Conservation (phyloP, 2,329 filamentous ascomycete species). For the Talaromyces islandicus region DNA sequence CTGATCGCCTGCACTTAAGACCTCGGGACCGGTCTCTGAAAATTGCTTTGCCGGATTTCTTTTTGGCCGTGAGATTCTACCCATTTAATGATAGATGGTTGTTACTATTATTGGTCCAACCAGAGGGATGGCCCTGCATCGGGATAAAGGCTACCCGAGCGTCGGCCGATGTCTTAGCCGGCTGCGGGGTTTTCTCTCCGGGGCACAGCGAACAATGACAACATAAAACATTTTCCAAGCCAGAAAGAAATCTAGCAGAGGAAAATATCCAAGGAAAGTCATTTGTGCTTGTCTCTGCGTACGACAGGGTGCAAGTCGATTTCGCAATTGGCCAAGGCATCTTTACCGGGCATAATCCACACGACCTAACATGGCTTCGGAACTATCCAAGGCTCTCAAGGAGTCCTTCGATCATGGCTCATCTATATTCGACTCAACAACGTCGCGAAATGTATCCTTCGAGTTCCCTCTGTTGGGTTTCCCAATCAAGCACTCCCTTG, state of each 20-base stretch:
- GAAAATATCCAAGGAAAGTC: neutral
- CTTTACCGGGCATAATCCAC: neutral
- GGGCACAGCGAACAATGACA: neutral
- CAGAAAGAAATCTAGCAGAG: neutral
- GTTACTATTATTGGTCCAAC: neutral
- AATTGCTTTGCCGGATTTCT: too few relatives aligned
- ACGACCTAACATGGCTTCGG: slow-evolving; percentile 1
- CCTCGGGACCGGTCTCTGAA: neutral
- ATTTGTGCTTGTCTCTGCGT: neutral
- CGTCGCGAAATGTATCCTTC: neutral
- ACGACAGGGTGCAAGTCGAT: neutral
- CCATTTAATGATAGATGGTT: too few relatives aligned
- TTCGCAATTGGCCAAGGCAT: neutral
- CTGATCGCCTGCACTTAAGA: neutral
- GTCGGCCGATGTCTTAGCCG: neutral
- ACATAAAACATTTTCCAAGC: neutral
- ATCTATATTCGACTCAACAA: neutral
- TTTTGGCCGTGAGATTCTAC: neutral
- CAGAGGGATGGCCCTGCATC: neutral
- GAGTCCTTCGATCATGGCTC: slow-evolving; percentile 8
- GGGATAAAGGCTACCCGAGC: neutral
- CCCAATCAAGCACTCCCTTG: slow-evolving; percentile 8
- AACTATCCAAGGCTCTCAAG: slow-evolving; percentile 5
- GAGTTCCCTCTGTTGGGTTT: slow-evolving; percentile 10
- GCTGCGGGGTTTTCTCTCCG: neutral